phyloP scores from a whole-genome alignment of 192 early-diverging fungal species.

The Umbelopsis sp. region DNA sequence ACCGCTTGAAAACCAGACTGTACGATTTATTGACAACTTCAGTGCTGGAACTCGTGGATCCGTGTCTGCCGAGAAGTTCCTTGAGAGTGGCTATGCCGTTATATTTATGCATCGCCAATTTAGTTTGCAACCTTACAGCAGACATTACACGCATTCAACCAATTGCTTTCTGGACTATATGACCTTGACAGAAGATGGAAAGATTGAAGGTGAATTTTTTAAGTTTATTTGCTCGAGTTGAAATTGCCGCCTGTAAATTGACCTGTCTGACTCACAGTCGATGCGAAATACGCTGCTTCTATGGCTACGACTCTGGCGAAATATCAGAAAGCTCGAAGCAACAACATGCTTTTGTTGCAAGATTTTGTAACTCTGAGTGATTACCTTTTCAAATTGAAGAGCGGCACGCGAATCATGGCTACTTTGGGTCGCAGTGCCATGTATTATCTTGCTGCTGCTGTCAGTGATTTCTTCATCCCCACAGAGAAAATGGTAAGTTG shows the following conservation, averaged over 20 bases:
- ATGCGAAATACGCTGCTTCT: slow-evolving; percentile 63
- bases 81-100: slow-evolving; percentile 88
- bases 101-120: slow-evolving; percentile 96
- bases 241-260: neutral
- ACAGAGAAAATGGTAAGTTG: slow-evolving; percentile 77
- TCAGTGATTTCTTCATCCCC: slow-evolving; percentile 98
- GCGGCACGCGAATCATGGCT: slow-evolving; percentile 70
- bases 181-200: slow-evolving; percentile 59
- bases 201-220: slow-evolving; percentile 52
- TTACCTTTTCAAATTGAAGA: slow-evolving; percentile 89
- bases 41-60: slow-evolving; percentile 95
- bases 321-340: slow-evolving; percentile 54
- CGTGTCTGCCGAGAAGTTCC: slow-evolving; percentile 93
- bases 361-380: slow-evolving; percentile 90
- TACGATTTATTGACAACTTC: slow-evolving; percentile 99
- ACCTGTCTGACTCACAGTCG: slow-evolving; percentile 46
- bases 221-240: neutral
- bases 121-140: slow-evolving; percentile 87
- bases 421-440: slow-evolving; percentile 71
- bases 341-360: slow-evolving; percentile 73
- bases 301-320: slow-evolving; percentile 63
- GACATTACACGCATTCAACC: slow-evolving; percentile 84
- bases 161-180: slow-evolving; percentile 87
- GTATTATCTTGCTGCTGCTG: slow-evolving; percentile 98
- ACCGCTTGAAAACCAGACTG: slow-evolving; percentile 93